Conservation (phyloP, 441 rosid species). For the Viola pubescens region DNA sequence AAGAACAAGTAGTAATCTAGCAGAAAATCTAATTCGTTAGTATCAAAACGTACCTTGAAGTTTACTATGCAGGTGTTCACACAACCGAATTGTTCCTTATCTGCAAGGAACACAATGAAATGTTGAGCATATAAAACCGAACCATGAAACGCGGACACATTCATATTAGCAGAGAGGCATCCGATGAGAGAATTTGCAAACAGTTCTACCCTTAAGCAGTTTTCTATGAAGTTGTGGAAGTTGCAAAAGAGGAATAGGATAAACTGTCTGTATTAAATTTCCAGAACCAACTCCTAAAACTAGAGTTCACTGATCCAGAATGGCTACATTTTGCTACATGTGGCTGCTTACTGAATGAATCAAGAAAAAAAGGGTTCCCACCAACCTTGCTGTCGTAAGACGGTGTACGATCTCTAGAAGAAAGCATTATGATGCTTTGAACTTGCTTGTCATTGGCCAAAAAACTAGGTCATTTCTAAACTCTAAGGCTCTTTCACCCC, state of each 20-base stretch:
- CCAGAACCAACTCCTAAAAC: conserved; percentile 1
- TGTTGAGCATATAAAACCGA: no score
- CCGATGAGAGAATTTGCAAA: not conserved
- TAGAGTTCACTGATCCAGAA: not conserved
- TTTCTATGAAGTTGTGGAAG: not conserved
- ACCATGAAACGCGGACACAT: no score
- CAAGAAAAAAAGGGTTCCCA: not conserved
- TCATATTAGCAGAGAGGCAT: no score
- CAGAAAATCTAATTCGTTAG: conserved; percentile 3
- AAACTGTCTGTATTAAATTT: not conserved
- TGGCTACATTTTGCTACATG: not conserved
- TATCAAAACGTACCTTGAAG: conserved; percentile 39
- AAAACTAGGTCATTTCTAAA: not conserved
- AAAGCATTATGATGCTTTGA: not conserved
- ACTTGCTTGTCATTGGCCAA: not conserved
- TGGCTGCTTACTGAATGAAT: not conserved
- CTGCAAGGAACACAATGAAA: conserved; percentile 24
- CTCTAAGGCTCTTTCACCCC: not conserved
- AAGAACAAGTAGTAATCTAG: not conserved
- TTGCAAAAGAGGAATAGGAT: no score
- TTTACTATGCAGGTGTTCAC: conserved; percentile 38
- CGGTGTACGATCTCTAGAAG: not conserved
- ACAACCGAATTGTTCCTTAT: conserved; percentile 46
- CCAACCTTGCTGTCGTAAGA: not conserved
- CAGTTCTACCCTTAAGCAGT: not conserved